Conservation (phyloP, 257 asterid genomes). For the Plantago elongata region DNA sequence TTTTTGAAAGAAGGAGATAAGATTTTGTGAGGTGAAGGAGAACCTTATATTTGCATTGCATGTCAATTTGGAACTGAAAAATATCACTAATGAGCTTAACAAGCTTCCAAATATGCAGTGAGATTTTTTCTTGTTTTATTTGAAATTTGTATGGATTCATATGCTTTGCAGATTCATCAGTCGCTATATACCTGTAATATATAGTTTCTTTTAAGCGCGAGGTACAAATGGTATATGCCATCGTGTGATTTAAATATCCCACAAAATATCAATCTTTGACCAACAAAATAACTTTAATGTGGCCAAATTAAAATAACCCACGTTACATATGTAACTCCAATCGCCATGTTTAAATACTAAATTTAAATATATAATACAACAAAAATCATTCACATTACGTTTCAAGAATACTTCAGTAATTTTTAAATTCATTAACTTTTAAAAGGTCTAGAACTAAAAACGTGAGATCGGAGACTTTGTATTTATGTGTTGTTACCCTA, state of each 20-base stretch:
- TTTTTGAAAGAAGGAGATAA: constrained; percentile 30
- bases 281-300: too few relatives aligned
- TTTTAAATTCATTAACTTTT: too few relatives aligned
- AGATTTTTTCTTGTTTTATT: constrained; percentile 42
- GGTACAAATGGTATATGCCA: neutral
- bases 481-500: too few relatives aligned
- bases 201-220: neutral
- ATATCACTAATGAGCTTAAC: constrained; percentile 33
- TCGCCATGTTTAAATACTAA: too few relatives aligned
- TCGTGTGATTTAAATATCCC: neutral
- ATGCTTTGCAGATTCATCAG: constrained; percentile 11
- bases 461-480: too few relatives aligned
- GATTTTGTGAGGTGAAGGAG: constrained; percentile 33
- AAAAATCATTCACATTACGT: too few relatives aligned
- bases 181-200: constrained; percentile 4
- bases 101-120: constrained; percentile 44
- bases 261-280: neutral
- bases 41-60: constrained; percentile 30
- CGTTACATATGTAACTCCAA: too few relatives aligned
- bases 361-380: too few relatives aligned
- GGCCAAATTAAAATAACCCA: too few relatives aligned
- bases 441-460: too few relatives aligned
- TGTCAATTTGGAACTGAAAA: constrained; percentile 5
- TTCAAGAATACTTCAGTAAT: too few relatives aligned
- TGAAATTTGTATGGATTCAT: constrained; percentile 15